These are phyloP conservation scores for Podaxis carcinomalis DNA, from an alignment of 768 basidiomycete species.

Conservation along the genomic window DNA sequence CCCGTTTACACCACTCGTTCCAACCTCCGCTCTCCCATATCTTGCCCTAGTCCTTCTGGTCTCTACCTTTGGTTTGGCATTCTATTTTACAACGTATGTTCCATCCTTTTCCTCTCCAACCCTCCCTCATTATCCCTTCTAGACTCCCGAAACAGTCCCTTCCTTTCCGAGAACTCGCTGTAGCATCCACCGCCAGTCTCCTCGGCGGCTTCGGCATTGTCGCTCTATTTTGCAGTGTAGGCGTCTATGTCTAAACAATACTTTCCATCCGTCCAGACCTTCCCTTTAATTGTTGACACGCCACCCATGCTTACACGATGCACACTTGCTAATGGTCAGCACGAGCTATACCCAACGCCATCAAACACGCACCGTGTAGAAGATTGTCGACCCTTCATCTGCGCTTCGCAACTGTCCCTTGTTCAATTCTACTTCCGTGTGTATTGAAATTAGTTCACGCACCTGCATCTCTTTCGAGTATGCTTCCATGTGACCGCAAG, in stretches of 20 bases:
- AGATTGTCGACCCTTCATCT: constrained; percentile 91
- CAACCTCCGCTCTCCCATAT: constrained; percentile 66
- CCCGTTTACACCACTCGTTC: constrained; percentile 65
- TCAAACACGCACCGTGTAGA: constrained; percentile 73
- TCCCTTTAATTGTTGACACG: constrained; percentile 68
- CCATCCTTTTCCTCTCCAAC: constrained; percentile 4
- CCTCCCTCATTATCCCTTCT: constrained; percentile 15
- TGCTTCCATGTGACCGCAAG: constrained; percentile 80
- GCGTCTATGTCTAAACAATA: constrained; percentile 66
- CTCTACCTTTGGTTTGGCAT: constrained; percentile 77
- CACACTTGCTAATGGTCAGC: constrained; percentile 47
- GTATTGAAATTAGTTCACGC: constrained; percentile 16
- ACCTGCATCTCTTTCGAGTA: constrained; percentile 90
- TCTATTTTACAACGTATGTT: constrained; percentile 84
- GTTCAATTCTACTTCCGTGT: constrained; percentile 9
- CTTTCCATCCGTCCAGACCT: background rate
- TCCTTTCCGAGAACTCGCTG: constrained; percentile 60
- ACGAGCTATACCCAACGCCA: background rate
- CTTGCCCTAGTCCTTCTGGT: constrained; percentile 71
- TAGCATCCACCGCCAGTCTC: constrained; percentile 69
- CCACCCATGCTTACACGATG: constrained; percentile 76
- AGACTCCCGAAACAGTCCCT: constrained; percentile 74
- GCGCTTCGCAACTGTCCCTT: constrained; percentile 70
- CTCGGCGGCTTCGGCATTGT: constrained; percentile 89
- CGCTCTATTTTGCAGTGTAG: constrained; percentile 80